These are phyloP conservation scores for Kwoniella heveanensis DNA, from an alignment of 768 basidiomycete species.

Conservation along the genomic window DNA sequence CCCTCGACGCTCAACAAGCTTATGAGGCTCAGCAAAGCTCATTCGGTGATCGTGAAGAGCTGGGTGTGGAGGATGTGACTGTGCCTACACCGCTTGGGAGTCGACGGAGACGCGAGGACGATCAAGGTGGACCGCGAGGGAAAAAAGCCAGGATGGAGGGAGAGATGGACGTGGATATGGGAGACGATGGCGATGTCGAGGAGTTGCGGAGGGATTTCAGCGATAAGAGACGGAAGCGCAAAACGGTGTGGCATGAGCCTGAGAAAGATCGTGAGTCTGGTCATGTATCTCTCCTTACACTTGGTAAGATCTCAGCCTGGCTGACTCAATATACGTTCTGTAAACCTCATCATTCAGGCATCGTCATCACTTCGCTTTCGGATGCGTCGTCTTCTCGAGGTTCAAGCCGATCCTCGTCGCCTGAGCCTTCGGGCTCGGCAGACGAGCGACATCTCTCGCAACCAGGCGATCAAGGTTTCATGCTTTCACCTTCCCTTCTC, in stretches of 20 bases:
- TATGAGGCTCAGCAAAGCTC: background rate
- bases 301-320: background rate
- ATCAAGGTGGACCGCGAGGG: background rate
- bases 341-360: conserved; percentile 24
- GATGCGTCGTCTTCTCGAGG: conserved; percentile 22
- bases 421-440: conserved; percentile 5
- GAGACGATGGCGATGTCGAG: conserved; percentile 16
- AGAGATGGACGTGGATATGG: conserved; percentile 36
- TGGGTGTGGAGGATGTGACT: conserved; percentile 34
- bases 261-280: conserved; percentile 47
- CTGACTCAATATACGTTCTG: background rate
- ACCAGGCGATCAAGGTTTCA: conserved; percentile 46
- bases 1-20: conserved; percentile 1
- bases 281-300: background rate
- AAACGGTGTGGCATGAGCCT: conserved; percentile 44
- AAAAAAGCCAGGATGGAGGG: conserved; percentile 13
- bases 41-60: conserved; percentile 1
- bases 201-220: conserved; percentile 1
- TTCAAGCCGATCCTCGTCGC: conserved; percentile 33
- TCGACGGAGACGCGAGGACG: conserved; percentile 15
- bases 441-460: conserved; percentile 28
- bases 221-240: conserved; percentile 4
- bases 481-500: conserved; percentile 42
- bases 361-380: conserved; percentile 42
- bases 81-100: conserved; percentile 3